Base-by-base conservation (phyloP, 495 filamentous ascomycete genomes). In the Antarctomyces pellizariae region DNA sequence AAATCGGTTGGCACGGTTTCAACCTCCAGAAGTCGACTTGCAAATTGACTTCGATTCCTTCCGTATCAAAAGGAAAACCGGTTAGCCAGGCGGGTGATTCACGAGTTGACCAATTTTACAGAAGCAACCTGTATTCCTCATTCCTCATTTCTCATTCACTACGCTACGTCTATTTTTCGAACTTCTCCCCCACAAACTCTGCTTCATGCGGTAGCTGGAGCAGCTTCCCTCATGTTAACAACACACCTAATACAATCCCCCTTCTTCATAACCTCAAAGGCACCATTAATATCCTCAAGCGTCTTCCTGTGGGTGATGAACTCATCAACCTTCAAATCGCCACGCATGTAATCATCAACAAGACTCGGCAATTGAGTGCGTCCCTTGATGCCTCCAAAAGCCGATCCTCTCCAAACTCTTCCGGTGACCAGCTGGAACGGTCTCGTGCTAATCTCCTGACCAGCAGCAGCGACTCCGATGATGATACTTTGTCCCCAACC, bases 381-480 rank as follows among this genome's bases (percentile, higher is more conserved):
- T 34, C 86, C 86, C 61, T 97, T 97, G 60, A 97, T 80, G 34
- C 86, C 86, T 36, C 86, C 86, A 42, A 97, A 97, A 14, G 86
- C 86, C 45, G 84, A 92, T 33, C 86, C 86, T 44, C 76, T 90
- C 86, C 86, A 97, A 32, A 89, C 74, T 45, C 86, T 83, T 28
- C 86, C 86, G 14, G 86, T 97, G 36, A 97, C 86, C 28, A 97
- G 64, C 59, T 95, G 86, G 69, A 97, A 97, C 49, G 86, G 86
- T 47, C 86, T 63, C 22, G 86, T 97, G 29, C 67, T 61, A 31
- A 97, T 97, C 61, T 97, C 86, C 57, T 95, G 84, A 11, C 86
- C 86, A 26, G 89, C 89, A 33, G 86, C 89, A 25, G 86, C 86
- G 31, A 97, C 86, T 42, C 86, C 86, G 43, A 97, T 97, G 44